Conservation (phyloP, 345 rosid species). For the Rubroshorea leprosula region DNA sequence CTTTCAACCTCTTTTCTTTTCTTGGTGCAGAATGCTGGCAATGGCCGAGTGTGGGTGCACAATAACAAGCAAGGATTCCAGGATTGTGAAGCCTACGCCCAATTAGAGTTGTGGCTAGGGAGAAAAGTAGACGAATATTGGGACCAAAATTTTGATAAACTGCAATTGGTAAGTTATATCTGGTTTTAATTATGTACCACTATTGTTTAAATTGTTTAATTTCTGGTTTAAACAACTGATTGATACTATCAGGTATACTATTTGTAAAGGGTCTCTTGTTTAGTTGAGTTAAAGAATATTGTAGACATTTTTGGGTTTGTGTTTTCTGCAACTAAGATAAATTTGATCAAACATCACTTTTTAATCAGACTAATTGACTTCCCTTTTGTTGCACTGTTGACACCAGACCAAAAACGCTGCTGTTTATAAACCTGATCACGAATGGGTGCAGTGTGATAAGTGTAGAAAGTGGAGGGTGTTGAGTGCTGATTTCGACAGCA, state of each 20-base stretch:
- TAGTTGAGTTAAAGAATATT: too few species aligned
- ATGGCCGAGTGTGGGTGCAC: background rate
- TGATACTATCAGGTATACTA: too few species aligned
- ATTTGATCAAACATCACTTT: too few species aligned
- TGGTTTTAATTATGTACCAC: too few species aligned
- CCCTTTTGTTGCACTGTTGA: background rate
- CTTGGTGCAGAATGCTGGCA: background rate
- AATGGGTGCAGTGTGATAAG: background rate
- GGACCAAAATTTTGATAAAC: background rate
- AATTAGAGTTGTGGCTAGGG: background rate
- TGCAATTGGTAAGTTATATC: background rate
- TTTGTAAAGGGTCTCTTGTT: too few species aligned
- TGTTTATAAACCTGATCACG: background rate
- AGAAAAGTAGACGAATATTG: background rate
- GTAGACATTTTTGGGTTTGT: too few species aligned
- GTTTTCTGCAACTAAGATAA: too few species aligned
- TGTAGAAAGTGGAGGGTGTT: background rate
- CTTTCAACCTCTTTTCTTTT: background rate
- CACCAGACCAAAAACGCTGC: background rate
- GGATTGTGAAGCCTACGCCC: background rate
- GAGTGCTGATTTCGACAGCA: background rate
- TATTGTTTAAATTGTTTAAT: too few species aligned
- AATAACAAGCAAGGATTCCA: background rate
- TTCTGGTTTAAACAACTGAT: too few species aligned
- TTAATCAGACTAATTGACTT: too few species aligned